These are phyloP conservation scores for Meira miltonrushii DNA, from an alignment of 1,284 basidiomycete species.

Conservation along the genomic window DNA sequence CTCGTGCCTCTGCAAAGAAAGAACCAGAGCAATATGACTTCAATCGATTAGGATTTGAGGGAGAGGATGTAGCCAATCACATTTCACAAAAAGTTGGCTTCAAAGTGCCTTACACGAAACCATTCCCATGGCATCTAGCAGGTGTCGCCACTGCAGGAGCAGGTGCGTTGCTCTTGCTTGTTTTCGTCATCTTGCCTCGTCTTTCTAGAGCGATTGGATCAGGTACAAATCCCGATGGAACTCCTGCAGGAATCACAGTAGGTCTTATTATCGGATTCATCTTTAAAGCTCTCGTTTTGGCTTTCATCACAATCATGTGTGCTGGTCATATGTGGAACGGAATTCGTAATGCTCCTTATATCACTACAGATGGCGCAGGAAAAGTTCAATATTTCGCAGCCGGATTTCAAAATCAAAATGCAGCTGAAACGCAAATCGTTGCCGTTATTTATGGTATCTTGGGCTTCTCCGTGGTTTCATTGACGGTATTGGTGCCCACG, in stretches of 20 bases:
- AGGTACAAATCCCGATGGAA: not conserved
- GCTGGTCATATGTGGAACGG: constrained; percentile 83
- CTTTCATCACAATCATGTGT: constrained; percentile 46
- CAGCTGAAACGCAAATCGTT: constrained; percentile 86
- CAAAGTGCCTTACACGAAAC: constrained; percentile 27
- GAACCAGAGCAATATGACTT: constrained; percentile 36
- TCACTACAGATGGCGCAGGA: constrained; percentile 57
- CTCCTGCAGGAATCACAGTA: not conserved
- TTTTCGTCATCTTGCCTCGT: constrained; percentile 21
- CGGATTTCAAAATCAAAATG: constrained; percentile 84
- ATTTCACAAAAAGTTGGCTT: constrained; percentile 22
- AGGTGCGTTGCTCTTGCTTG: constrained; percentile 7
- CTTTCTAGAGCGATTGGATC: constrained; percentile 6
- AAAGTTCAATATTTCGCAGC: constrained; percentile 72
- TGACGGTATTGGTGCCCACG: constrained; percentile 74
- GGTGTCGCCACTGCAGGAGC: constrained; percentile 14
- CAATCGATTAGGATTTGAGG: constrained; percentile 29
- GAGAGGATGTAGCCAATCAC: constrained; percentile 20
- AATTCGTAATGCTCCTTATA: constrained; percentile 76
- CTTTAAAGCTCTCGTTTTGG: constrained; percentile 14
- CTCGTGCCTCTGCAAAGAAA: constrained; percentile 12
- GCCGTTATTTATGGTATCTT: constrained; percentile 76
- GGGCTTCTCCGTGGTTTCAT: constrained; percentile 72
- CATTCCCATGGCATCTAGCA: constrained; percentile 29
- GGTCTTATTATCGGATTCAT: not conserved